phyloP scores from a whole-genome alignment of 768 basidiomycete genomes.

The Tricholoma furcatifolium region DNA sequence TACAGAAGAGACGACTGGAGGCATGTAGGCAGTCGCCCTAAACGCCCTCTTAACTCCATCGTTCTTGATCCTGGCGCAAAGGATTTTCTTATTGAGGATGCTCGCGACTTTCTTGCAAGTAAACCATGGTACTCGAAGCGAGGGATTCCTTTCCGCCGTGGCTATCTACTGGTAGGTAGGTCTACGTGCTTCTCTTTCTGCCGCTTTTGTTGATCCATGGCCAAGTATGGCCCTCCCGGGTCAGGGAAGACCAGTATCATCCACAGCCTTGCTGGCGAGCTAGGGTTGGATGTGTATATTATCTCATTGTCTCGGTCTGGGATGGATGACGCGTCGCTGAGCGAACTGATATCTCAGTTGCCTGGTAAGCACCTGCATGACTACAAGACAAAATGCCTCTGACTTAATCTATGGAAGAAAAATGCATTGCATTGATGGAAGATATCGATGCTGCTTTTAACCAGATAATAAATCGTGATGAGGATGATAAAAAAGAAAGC shows the following conservation, averaged over 20 bases:
- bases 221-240: conserved; percentile 69
- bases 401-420: conserved; percentile 26
- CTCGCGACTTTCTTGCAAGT: conserved; percentile 65
- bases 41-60: conserved; percentile 65
- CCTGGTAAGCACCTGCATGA: conserved; percentile 40
- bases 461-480: conserved; percentile 40
- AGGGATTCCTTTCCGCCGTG: conserved; percentile 80
- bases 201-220: background rate
- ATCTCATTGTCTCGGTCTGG: conserved; percentile 56
- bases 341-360: conserved; percentile 52
- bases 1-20: conserved; percentile 40
- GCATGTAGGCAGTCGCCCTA: conserved; percentile 50
- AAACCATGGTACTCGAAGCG: conserved; percentile 73
- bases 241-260: conserved; percentile 81
- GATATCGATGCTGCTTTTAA: conserved; percentile 81
- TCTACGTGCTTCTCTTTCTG: background rate
- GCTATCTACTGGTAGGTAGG: conserved; percentile 57
- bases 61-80: conserved; percentile 70
- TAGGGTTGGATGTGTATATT: conserved; percentile 72
- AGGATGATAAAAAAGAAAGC: background rate
- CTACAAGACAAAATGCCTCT: background rate
- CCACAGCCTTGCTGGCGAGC: conserved; percentile 74
- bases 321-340: conserved; percentile 55
- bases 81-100: conserved; percentile 65
- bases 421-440: conserved; percentile 78